These are phyloP conservation scores for Pleurotus ostreatus DNA, from an alignment of 768 basidiomycete species.

Conservation along the genomic window DNA sequence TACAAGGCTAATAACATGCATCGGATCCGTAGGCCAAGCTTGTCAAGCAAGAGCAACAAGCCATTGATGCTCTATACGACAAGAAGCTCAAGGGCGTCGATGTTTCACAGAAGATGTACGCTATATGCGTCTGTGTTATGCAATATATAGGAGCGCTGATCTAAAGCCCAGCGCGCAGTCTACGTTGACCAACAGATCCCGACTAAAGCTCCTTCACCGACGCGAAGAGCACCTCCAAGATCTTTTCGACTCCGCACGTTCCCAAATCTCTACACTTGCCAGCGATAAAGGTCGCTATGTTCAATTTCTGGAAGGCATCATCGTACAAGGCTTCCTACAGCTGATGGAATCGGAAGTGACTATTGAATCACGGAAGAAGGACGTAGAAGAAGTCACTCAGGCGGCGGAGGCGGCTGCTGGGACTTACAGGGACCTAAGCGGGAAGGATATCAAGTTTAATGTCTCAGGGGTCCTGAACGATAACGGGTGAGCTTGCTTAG, in stretches of 20 bases:
- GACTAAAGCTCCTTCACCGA: slow-evolving; percentile 82
- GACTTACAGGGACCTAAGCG: slow-evolving; percentile 76
- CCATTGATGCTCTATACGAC: slow-evolving; percentile 92
- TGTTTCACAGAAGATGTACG: slow-evolving; percentile 94
- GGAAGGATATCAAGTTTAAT: slow-evolving; percentile 52
- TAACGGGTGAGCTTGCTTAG: slow-evolving; percentile 51
- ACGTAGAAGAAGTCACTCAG: slow-evolving; percentile 53
- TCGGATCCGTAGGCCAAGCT: slow-evolving; percentile 73
- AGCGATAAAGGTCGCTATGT: slow-evolving; percentile 67
- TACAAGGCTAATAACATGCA: neutral
- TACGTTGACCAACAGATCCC: slow-evolving; percentile 93
- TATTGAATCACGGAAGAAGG: slow-evolving; percentile 64
- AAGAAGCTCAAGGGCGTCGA: slow-evolving; percentile 95
- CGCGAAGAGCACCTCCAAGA: slow-evolving; percentile 91
- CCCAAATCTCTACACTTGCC: slow-evolving; percentile 56
- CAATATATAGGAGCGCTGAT: no score
- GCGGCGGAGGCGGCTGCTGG: slow-evolving; percentile 63
- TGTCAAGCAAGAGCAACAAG: slow-evolving; percentile 92
- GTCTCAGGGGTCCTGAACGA: slow-evolving; percentile 62
- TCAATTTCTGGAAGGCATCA: slow-evolving; percentile 78
- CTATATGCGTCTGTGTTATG: slow-evolving; percentile 3
- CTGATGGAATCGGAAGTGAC: slow-evolving; percentile 73
- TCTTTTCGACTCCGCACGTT: slow-evolving; percentile 74
- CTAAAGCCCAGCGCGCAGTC: slow-evolving; percentile 72
- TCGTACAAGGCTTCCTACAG: slow-evolving; percentile 82